Conservation (phyloP, 2,329 filamentous ascomycete genomes). For the Magnaporthiopsis rhizophila region DNA sequence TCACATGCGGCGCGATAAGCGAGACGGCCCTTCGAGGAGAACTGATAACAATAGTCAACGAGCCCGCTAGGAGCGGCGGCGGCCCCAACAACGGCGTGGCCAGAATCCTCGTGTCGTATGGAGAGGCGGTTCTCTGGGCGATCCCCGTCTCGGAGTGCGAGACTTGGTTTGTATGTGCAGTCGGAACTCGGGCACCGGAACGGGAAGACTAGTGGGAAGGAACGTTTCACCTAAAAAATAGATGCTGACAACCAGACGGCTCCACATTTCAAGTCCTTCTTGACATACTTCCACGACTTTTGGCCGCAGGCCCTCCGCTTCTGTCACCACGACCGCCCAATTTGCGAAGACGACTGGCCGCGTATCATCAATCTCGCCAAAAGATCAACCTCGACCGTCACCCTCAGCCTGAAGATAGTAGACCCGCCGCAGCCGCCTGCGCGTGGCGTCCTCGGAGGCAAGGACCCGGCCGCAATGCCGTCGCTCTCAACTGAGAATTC, state of each 20-base stretch:
- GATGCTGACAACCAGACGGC: not conserved
- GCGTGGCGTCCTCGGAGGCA: conserved; percentile 4
- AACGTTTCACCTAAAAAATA: not conserved
- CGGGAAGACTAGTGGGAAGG: not conserved
- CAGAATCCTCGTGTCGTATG: conserved; percentile 27
- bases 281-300: conserved; percentile 33
- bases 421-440: not conserved
- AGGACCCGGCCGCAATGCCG: not conserved
- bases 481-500: not conserved
- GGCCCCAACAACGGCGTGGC: conserved; percentile 9
- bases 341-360: conserved; percentile 18
- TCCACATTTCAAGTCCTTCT: conserved; percentile 23
- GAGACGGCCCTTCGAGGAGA: conserved; percentile 25
- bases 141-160: conserved; percentile 30
- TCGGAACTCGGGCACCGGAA: not conserved
- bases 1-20: conserved; percentile 33
- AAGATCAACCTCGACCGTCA: conserved; percentile 13
- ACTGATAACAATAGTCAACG: conserved; percentile 21
- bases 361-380: conserved; percentile 15
- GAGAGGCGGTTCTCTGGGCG: conserved; percentile 28
- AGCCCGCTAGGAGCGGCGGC: conserved; percentile 18
- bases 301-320: conserved; percentile 33
- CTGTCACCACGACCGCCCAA: conserved; percentile 12
- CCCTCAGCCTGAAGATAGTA: conserved; percentile 12
- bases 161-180: conserved; percentile 35